Percentiles rank a stretch among this genome's conserved stretches.
phyloP scores from a whole-genome alignment of 495 filamentous ascomycete species.

The Aspergillus incahuasiensis region DNA sequence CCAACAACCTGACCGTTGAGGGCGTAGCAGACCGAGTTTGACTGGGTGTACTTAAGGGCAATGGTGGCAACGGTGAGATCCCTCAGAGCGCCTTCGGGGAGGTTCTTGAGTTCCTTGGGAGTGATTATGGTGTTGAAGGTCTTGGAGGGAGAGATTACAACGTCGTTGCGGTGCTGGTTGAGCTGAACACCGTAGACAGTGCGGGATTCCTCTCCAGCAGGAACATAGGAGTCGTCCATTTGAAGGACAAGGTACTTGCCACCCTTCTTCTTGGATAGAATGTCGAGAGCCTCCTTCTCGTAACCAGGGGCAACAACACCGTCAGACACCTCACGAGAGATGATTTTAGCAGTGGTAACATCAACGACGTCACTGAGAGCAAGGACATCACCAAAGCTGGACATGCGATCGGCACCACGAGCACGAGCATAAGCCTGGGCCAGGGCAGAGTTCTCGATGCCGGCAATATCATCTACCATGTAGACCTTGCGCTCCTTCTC shows the following conservation, averaged over 20 bases:
- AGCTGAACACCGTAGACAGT: constrained; percentile 86
- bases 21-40: constrained; percentile 97
- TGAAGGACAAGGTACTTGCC: constrained; percentile 94
- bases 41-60: constrained; percentile 95
- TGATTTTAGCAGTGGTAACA: constrained; percentile 87
- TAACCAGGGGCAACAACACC: constrained; percentile 91
- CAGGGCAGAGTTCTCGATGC: constrained; percentile 74
- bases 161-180: constrained; percentile 86
- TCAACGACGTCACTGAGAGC: constrained; percentile 89
- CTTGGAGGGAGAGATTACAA: constrained; percentile 71
- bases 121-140: constrained; percentile 82
- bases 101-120: constrained; percentile 65
- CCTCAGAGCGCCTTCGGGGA: constrained; percentile 77
- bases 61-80: constrained; percentile 96
- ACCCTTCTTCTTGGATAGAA: constrained; percentile 96
- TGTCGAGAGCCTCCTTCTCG: constrained; percentile 75
- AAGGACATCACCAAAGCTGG: constrained; percentile 93
- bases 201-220: constrained; percentile 67
- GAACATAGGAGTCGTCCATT: constrained; percentile 85
- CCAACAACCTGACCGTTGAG: constrained; percentile 92
- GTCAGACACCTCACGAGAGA: constrained; percentile 95
- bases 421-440: constrained; percentile 95
- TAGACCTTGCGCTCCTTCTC: constrained; percentile 91
- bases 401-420: constrained; percentile 93
- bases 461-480: constrained; percentile 94